These are phyloP conservation scores for Astrothelium subdiscretum DNA, from an alignment of 495 filamentous ascomycete species.

Conservation along the genomic window DNA sequence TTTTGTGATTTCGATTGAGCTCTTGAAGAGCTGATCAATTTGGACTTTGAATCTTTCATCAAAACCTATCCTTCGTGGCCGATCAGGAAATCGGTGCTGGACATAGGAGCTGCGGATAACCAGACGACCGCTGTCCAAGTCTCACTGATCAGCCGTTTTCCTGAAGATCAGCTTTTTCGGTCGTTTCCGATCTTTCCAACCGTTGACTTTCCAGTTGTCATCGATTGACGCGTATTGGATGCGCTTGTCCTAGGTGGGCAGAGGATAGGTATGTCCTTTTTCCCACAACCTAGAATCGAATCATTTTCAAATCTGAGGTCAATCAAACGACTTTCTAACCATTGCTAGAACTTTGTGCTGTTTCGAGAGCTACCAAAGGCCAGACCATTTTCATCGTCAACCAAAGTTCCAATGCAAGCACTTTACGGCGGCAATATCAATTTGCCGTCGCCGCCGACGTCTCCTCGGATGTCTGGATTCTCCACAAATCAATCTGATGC, in stretches of 20 bases:
- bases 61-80: neutral
- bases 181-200: neutral
- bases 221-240: neutral
- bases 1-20: neutral
- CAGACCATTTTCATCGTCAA: neutral
- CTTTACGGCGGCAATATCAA: conserved; percentile 6
- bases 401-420: neutral
- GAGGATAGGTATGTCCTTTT: neutral
- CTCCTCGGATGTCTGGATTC: conserved; percentile 21
- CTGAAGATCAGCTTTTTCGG: neutral
- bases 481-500: conserved; percentile 19
- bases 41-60: neutral
- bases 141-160: neutral
- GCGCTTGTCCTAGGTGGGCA: neutral
- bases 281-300: too few relatives aligned
- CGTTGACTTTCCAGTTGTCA: neutral
- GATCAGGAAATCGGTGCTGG: neutral
- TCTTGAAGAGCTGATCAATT: neutral
- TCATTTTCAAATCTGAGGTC: too few relatives aligned
- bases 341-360: neutral
- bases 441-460: conserved; percentile 22
- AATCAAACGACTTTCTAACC: neutral
- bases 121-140: neutral
- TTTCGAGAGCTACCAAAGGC: neutral
- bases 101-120: neutral